phyloP scores from a whole-genome alignment of 2,329 filamentous ascomycete genomes.

The Tolypocladium paradoxum region DNA sequence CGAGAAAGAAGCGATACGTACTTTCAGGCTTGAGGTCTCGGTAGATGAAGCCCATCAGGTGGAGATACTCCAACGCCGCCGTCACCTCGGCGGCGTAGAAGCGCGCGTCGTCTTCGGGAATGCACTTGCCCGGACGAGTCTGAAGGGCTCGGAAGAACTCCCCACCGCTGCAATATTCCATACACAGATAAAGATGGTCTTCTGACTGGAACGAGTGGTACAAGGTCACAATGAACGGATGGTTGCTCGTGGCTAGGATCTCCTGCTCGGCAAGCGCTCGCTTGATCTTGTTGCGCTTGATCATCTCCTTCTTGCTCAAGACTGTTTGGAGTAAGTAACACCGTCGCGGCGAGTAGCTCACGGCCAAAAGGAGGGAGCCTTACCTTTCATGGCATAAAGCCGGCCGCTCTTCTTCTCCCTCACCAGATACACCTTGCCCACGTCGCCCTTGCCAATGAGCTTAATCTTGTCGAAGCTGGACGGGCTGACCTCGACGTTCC shows the following conservation, averaged over 20 bases:
- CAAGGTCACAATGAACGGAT: constrained; percentile 95
- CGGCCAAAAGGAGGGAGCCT: constrained; percentile 9
- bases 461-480: constrained; percentile 99
- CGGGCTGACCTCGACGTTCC: constrained; percentile 91
- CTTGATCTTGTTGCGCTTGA: constrained; percentile 99
- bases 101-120: constrained; percentile 88
- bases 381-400: constrained; percentile 98
- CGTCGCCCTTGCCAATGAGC: constrained; percentile 95
- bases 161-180: constrained; percentile 98
- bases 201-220: constrained; percentile 99
- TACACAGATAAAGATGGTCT: constrained; percentile 96
- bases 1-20: constrained; percentile 35
- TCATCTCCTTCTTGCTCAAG: constrained; percentile 99
- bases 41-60: constrained; percentile 99
- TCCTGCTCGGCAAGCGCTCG: constrained; percentile 94
- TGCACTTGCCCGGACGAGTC: constrained; percentile 92
- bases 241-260: constrained; percentile 95
- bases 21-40: constrained; percentile 96
- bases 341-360: not conserved
- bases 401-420: constrained; percentile 94
- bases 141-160: constrained; percentile 97
- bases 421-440: constrained; percentile 96
- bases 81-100: constrained; percentile 98
- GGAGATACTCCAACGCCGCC: constrained; percentile 88
- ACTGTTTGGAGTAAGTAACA: constrained; percentile 42